These are phyloP conservation scores for Lachnellula cervina DNA, from an alignment of 2,329 filamentous ascomycete genomes.

Conservation along the genomic window DNA sequence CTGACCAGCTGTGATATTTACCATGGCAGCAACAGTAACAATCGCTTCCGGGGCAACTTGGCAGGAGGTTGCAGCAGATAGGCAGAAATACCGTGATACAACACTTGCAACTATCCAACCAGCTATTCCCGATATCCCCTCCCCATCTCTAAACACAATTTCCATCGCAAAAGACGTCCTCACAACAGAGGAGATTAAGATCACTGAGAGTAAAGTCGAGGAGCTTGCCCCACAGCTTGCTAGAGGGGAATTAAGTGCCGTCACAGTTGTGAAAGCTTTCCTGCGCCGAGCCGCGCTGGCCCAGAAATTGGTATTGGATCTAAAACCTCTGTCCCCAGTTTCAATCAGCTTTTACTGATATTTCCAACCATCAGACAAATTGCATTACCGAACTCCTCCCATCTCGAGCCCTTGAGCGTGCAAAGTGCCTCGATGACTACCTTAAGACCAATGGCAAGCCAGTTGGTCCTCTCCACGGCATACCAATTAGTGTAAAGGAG, in stretches of 20 bases:
- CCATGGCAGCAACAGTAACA: constrained; percentile 28
- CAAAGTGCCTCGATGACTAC: constrained; percentile 32
- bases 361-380: constrained; percentile 34
- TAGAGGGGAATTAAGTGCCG: constrained; percentile 38
- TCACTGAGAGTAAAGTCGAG: constrained; percentile 44
- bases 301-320: constrained; percentile 39
- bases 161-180: constrained; percentile 42
- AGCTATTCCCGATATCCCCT: constrained; percentile 33
- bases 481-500: constrained; percentile 52
- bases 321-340: neutral
- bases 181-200: constrained; percentile 41
- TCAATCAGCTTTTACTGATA: neutral
- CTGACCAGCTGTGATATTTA: neutral
- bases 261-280: constrained; percentile 47
- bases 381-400: constrained; percentile 42
- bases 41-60: constrained; percentile 34
- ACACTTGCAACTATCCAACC: constrained; percentile 40
- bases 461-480: constrained; percentile 36
- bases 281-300: constrained; percentile 50
- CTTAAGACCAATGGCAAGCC: constrained; percentile 28
- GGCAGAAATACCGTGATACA: constrained; percentile 42
- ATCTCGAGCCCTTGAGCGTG: constrained; percentile 30
- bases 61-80: constrained; percentile 42
- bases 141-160: constrained; percentile 41
- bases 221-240: constrained; percentile 43